Conservation (phyloP, 2,329 filamentous ascomycete species). For the Ascocoryne sarcoides region DNA sequence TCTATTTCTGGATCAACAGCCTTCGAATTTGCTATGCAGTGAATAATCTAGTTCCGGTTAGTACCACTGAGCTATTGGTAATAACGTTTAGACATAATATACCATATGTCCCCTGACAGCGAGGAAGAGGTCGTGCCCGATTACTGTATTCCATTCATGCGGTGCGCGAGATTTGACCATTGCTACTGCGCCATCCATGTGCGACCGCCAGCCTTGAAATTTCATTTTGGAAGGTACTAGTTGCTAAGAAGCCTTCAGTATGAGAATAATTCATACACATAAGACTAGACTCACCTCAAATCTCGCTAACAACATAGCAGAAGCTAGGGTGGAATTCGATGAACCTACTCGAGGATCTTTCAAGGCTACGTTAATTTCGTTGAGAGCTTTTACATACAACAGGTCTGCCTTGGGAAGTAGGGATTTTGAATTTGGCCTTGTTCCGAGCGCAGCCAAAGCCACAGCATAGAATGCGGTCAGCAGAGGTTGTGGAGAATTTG, state of each 20-base stretch:
- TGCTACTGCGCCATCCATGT: constrained; percentile 51
- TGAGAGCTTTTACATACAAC: constrained; percentile 45
- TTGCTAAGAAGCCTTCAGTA: constrained; percentile 27
- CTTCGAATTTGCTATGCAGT: constrained; percentile 44
- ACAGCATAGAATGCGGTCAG: constrained; percentile 42
- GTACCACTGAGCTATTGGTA: too few species aligned
- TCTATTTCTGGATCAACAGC: constrained; percentile 43
- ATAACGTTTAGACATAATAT: constrained; percentile 3
- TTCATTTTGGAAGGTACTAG: constrained; percentile 44
- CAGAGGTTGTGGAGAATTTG: constrained; percentile 23
- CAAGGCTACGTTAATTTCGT: constrained; percentile 42
- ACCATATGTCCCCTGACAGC: constrained; percentile 53
- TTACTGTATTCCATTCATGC: constrained; percentile 41
- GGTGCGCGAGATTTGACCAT: constrained; percentile 46
- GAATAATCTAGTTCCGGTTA: constrained; percentile 38
- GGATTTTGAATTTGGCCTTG: constrained; percentile 33
- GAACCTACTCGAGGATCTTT: constrained; percentile 38
- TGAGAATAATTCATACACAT: background rate
- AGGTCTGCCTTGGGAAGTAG: constrained; percentile 34
- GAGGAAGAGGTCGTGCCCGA: constrained; percentile 47
- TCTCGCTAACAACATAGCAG: constrained; percentile 49
- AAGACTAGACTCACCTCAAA: constrained; percentile 40
- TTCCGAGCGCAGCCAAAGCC: constrained; percentile 45
- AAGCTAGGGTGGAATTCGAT: constrained; percentile 46
- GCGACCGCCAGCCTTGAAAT: constrained; percentile 49